A percentile compares a stretch with the other conserved stretches of the same genome.
Conservation (phyloP, 2,329 filamentous ascomycete species). For the Esteya vermicola region DNA sequence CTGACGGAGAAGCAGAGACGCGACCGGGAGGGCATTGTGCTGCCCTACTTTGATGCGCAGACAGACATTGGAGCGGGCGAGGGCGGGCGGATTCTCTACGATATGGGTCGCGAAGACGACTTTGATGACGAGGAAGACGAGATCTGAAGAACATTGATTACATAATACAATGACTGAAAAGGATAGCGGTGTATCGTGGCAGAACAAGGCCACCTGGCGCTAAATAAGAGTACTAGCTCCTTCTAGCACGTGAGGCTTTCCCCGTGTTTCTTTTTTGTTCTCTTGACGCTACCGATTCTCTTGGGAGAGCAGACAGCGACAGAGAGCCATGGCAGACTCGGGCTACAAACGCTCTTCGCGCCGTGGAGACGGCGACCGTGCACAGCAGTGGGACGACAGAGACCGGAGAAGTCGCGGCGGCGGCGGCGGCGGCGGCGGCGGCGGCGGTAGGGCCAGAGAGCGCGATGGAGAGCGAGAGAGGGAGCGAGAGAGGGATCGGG, state of each 20-base stretch:
- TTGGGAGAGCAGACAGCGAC: no score
- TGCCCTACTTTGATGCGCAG: slow-evolving; percentile 96
- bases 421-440: no score
- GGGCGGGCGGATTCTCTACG: slow-evolving; percentile 86
- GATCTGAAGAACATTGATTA: slow-evolving; percentile 49
- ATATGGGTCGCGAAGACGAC: slow-evolving; percentile 92
- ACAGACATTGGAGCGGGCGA: slow-evolving; percentile 64
- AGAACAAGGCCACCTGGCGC: not conserved
- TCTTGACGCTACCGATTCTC: no score
- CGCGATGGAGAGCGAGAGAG: no score
- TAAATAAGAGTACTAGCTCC: no score
- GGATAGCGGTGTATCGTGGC: not conserved
- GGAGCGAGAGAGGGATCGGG: slow-evolving; percentile 1
- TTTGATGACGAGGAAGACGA: slow-evolving; percentile 63
- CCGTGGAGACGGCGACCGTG: slow-evolving; percentile 7
- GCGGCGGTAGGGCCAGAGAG: no score
- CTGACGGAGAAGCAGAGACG: slow-evolving; percentile 81
- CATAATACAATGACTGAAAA: slow-evolving; percentile 2
- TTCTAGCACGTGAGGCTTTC: no score
- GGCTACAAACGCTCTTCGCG: slow-evolving; percentile 6
- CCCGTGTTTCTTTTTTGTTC: no score
- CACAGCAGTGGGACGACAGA: not conserved
- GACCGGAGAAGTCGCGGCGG: not conserved
- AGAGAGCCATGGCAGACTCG: slow-evolving; percentile 10
- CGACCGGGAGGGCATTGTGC: slow-evolving; percentile 75